phyloP scores from a whole-genome alignment of 2,329 filamentous ascomycete species.

The Ascochyta koolunga region DNA sequence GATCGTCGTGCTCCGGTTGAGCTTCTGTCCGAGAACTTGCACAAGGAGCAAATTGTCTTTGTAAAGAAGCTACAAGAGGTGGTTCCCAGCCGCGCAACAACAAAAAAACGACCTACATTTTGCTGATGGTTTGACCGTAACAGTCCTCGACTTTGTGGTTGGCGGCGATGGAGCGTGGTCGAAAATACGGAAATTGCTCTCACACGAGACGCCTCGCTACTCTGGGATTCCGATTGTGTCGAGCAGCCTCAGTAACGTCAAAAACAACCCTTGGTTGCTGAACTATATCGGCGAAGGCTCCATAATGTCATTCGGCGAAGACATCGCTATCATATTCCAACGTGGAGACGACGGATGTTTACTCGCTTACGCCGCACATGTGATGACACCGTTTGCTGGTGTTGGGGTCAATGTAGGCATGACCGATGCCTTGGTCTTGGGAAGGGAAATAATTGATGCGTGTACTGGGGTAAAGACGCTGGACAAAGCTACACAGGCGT shows the following conservation, averaged over 20 bases:
- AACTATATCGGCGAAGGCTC: slow-evolving; percentile 53
- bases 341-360: slow-evolving; percentile 59
- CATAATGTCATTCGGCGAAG: slow-evolving; percentile 45
- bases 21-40: slow-evolving; percentile 53
- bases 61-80: slow-evolving; percentile 48
- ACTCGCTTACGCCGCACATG: slow-evolving; percentile 56
- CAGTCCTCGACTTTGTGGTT: slow-evolving; percentile 54
- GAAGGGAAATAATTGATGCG: slow-evolving; percentile 30
- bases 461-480: slow-evolving; percentile 27
- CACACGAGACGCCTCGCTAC: slow-evolving; percentile 52
- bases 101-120: slow-evolving; percentile 37
- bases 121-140: slow-evolving; percentile 35
- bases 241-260: slow-evolving; percentile 53
- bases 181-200: slow-evolving; percentile 39
- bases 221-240: slow-evolving; percentile 55
- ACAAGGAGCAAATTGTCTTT: slow-evolving; percentile 46
- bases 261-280: slow-evolving; percentile 51
- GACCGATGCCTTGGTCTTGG: slow-evolving; percentile 60
- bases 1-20: slow-evolving; percentile 51
- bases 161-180: slow-evolving; percentile 58
- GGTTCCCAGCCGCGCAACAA: slow-evolving; percentile 9
- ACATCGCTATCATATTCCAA: slow-evolving; percentile 50
- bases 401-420: slow-evolving; percentile 66
- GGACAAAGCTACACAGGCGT: slow-evolving; percentile 25
- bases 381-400: slow-evolving; percentile 65